phyloP scores from a whole-genome alignment of 208 protist species.

The Balamuthia mandrillaris region DNA sequence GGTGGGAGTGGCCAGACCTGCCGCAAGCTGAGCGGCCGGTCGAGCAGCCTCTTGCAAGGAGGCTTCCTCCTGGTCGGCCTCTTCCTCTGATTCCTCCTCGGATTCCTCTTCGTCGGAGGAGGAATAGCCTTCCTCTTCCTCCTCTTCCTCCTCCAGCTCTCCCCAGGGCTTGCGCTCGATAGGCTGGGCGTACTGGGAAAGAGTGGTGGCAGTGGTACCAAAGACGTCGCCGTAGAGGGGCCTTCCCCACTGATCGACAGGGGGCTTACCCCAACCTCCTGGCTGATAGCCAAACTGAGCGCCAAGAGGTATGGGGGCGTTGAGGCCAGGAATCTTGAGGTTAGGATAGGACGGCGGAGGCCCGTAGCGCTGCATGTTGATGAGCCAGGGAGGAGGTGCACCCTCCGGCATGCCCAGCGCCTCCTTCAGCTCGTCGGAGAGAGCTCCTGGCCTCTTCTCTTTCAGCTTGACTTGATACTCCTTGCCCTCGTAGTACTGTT shows the following conservation, averaged over 20 bases:
- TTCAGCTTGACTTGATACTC: conserved; percentile 79
- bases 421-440: conserved; percentile 83
- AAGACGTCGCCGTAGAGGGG: conserved; percentile 79
- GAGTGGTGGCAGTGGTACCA: conserved; percentile 13
- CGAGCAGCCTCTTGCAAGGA: neutral
- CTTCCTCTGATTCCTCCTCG: conserved; percentile 45
- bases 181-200: neutral
- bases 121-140: conserved; percentile 39
- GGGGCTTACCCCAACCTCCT: conserved; percentile 96
- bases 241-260: conserved; percentile 75
- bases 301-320: conserved; percentile 96
- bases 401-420: conserved; percentile 92
- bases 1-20: conserved; percentile 43
- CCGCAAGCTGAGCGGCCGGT: neutral
- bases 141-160: conserved; percentile 64
- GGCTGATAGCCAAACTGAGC: conserved; percentile 86
- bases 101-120: conserved; percentile 18
- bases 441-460: conserved; percentile 75
- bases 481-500: conserved; percentile 95
- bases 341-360: conserved; percentile 96
- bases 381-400: conserved; percentile 96
- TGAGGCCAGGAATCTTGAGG: conserved; percentile 95
- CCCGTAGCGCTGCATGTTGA: conserved; percentile 97
- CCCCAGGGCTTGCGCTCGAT: conserved; percentile 63
- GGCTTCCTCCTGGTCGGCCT: neutral